These are phyloP conservation scores for Aspergillus cristatus DNA, from an alignment of 495 filamentous ascomycete species.

Conservation along the genomic window DNA sequence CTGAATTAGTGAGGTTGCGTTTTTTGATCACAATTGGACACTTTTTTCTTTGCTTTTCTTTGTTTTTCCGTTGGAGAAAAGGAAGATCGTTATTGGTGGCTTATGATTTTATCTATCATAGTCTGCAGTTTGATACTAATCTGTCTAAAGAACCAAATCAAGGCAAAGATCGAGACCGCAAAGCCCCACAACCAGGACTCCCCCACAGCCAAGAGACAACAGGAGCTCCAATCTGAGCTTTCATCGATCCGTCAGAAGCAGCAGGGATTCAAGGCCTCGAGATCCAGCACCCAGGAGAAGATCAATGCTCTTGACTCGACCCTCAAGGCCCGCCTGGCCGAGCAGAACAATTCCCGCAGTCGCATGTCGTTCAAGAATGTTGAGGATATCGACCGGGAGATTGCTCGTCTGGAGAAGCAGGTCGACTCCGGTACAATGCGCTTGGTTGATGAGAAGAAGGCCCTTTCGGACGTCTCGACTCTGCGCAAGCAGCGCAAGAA, in stretches of 20 bases:
- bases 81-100: too few species aligned
- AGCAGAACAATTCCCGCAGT: constrained; percentile 72
- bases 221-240: constrained; percentile 69
- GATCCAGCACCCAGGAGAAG: constrained; percentile 67
- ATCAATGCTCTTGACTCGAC: constrained; percentile 78
- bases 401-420: constrained; percentile 67
- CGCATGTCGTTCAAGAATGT: constrained; percentile 74
- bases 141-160: constrained; percentile 60
- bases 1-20: background rate
- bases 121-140: too few species aligned
- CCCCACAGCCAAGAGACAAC: constrained; percentile 63
- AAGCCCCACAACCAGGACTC: constrained; percentile 67
- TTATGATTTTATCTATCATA: too few species aligned
- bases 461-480: constrained; percentile 67
- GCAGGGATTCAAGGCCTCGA: constrained; percentile 68
- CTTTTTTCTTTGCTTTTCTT: background rate
- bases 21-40: background rate
- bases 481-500: constrained; percentile 84
- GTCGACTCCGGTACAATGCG: constrained; percentile 84
- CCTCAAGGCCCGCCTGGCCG: constrained; percentile 67
- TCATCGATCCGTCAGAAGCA: constrained; percentile 69
- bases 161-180: constrained; percentile 72
- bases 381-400: constrained; percentile 78
- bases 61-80: too few species aligned
- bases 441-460: constrained; percentile 94